Evolutionary conservation across 768 basidiomycete species (phyloP).

Genomic region (Amanita thiersii): DNA sequence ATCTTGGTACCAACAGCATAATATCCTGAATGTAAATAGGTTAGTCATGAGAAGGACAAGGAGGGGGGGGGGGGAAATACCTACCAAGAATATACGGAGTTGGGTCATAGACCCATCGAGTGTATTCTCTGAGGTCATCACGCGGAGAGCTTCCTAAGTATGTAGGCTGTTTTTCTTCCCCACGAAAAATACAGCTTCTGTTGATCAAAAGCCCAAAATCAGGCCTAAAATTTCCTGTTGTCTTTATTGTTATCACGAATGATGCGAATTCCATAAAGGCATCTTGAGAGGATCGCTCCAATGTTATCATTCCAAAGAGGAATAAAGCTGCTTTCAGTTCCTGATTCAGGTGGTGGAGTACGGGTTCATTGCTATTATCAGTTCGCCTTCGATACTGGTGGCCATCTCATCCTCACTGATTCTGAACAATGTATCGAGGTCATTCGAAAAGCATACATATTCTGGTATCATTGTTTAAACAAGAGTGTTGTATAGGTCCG

Average conservation of each 20-base stretch:
- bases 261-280: background rate
- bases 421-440: background rate
- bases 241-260: background rate
- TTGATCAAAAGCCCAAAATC: slow-evolving; percentile 6
- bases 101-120: slow-evolving; percentile 7
- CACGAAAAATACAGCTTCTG: slow-evolving; percentile 3
- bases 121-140: slow-evolving; percentile 6
- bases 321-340: background rate
- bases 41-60: background rate
- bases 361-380: background rate
- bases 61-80: background rate
- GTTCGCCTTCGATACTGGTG: background rate
- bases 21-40: background rate
- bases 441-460: too few species aligned
- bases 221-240: background rate
- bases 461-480: too few species aligned
- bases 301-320: background rate
- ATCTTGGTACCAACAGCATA: background rate
- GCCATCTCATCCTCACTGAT: background rate
- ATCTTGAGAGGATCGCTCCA: background rate
- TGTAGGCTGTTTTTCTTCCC: slow-evolving; percentile 1
- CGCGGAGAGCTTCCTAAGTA: background rate
- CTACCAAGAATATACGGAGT: slow-evolving; percentile 7
- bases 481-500: too few species aligned
- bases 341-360: background rate